Evolutionary conservation across 495 filamentous ascomycete species (phyloP).

Genomic region (Ascobolus immersus): DNA sequence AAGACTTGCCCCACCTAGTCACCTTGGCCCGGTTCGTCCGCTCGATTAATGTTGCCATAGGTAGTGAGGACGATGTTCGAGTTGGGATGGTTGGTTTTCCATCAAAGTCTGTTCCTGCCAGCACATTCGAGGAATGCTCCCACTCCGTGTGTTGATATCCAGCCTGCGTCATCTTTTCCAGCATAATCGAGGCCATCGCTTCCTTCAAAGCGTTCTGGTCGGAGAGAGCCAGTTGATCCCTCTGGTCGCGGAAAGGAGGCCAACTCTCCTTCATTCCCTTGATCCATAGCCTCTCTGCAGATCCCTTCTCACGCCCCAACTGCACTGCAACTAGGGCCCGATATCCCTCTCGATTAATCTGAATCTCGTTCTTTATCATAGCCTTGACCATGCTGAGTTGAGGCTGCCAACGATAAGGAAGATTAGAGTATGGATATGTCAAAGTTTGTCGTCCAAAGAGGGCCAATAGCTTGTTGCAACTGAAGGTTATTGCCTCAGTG

Average conservation of each 20-base stretch:
- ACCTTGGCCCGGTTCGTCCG: constrained; percentile 4
- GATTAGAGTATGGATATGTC: constrained; percentile 24
- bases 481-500: no score
- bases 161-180: constrained; percentile 35
- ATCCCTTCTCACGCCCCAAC: constrained; percentile 36
- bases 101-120: constrained; percentile 45
- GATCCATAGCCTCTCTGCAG: constrained; percentile 31
- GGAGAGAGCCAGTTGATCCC: constrained; percentile 22
- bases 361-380: constrained; percentile 32
- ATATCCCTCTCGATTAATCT: constrained; percentile 35
- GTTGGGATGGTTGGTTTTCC: constrained; percentile 44
- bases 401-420: constrained; percentile 28
- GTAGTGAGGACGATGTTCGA: constrained; percentile 18
- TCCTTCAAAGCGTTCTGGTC: constrained; percentile 13
- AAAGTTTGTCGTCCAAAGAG: constrained; percentile 29
- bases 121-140: constrained; percentile 31
- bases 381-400: constrained; percentile 36
- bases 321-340: constrained; percentile 33
- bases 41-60: constrained; percentile 1
- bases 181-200: constrained; percentile 31
- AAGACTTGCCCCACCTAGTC: not conserved
- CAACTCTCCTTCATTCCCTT: constrained; percentile 34
- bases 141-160: constrained; percentile 30
- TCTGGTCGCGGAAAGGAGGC: constrained; percentile 48
- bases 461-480: constrained; percentile 27